Evolutionary conservation across 2,329 filamentous ascomycete genomes (phyloP), one percentile per base, ranked within the genome.

Genomic region (Proliferodiscus dingleyae): DNA sequence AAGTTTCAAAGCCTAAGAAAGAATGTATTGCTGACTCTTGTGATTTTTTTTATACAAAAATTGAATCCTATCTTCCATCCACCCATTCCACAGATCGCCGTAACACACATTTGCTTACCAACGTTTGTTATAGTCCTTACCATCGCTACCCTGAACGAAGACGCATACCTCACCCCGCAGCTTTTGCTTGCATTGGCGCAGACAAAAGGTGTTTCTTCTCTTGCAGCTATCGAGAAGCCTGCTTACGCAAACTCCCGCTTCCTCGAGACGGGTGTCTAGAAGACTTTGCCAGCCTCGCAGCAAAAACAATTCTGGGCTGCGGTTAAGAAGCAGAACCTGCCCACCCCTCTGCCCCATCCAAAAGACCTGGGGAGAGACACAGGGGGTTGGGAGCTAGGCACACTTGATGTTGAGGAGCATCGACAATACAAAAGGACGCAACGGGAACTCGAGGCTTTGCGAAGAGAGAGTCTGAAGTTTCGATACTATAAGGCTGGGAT

Each of bases 301-400:
- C 59, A 60, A 45, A 60, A 52, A 22, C 57, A 61, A 23, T 59
- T 63, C 46, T 57, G 57, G 51, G 55, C 55, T 24, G 21, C 42
- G 3, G 41, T 59, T 9, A 46, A 59, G 30, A 41, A 52, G 28
- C 45, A 54, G 37, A 60, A 57, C 26, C 53, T 63, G 18, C 57
- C 57, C 6, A 43, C 47, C 10, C 59, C 60, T 2, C 41, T 60
- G 6, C 53, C 55, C 1, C 53, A 53, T 39, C 59, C 59, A 2
- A 29, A 22, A 18, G 40, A 49, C 19, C 37, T 61, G 4, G 60
- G 59, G 8, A 57, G 45, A 18, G 58, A 61, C 39, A 36, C 28
- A 4, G 46, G 47, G 15, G 59, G 60, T 1, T 40, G 47, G 15
- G 50, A 55, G 5, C 26, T 62, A 16, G 55, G 51, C 19, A 51